These are phyloP conservation scores for Naumovozyma dairenensis DNA, from an alignment of 805 yeast species.

Conservation along the genomic window DNA sequence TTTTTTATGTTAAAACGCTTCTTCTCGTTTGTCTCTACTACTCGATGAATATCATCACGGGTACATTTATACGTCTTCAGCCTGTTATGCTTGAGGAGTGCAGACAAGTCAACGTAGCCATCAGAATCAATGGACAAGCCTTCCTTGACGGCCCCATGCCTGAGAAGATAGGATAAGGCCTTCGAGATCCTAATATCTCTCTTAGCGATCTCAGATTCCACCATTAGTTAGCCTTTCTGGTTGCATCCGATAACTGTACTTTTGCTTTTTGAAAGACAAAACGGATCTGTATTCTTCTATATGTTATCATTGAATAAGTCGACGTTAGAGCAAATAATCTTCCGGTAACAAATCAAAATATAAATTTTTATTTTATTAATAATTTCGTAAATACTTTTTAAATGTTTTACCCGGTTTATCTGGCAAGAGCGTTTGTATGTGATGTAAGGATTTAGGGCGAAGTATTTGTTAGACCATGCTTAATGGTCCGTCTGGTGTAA, in stretches of 20 bases:
- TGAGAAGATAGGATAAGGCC: slow-evolving; percentile 59
- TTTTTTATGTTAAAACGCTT: slow-evolving; percentile 49
- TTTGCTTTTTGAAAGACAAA: too few relatives aligned
- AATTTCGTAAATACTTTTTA: too few relatives aligned
- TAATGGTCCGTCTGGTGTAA: too few relatives aligned
- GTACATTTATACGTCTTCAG: slow-evolving; percentile 49
- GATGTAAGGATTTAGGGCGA: too few relatives aligned
- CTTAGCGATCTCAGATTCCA: slow-evolving; percentile 18
- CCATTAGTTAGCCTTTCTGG: background rate
- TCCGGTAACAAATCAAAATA: too few relatives aligned
- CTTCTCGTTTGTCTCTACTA: slow-evolving; percentile 62
- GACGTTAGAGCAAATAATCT: too few relatives aligned
- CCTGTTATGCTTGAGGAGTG: slow-evolving; percentile 46
- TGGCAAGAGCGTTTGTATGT: too few relatives aligned
- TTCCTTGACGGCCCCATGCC: slow-evolving; percentile 80
- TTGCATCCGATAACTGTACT: background rate
- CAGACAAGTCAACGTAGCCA: slow-evolving; percentile 55
- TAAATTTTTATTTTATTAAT: too few relatives aligned
- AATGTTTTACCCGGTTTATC: too few relatives aligned
- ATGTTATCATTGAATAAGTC: too few relatives aligned
- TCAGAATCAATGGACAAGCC: slow-evolving; percentile 48
- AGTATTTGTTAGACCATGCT: too few relatives aligned
- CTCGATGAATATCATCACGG: slow-evolving; percentile 43
- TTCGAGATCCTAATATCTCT: slow-evolving; percentile 58
- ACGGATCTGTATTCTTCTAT: background rate